phyloP scores from a whole-genome alignment of 495 filamentous ascomycete genomes.

The Penicillium pulvis region DNA sequence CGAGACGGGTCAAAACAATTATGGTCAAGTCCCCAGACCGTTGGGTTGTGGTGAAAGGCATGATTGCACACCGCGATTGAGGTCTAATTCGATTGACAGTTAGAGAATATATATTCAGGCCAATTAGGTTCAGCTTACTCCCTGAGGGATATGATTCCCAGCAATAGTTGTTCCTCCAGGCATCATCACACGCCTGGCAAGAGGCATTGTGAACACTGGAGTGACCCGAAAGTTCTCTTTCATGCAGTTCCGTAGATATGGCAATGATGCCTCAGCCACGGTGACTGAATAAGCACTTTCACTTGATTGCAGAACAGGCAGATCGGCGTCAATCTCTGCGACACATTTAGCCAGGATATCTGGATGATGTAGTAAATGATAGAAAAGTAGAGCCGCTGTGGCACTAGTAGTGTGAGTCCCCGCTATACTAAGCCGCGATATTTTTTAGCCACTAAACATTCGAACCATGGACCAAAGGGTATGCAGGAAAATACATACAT shows the following conservation, averaged over 20 bases:
- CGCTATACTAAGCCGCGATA: slow-evolving; percentile 7
- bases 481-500: too few species aligned
- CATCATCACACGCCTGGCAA: slow-evolving; percentile 11
- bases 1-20: slow-evolving; percentile 15
- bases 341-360: slow-evolving; percentile 9
- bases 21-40: slow-evolving; percentile 12
- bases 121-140: neutral
- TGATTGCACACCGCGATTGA: slow-evolving; percentile 19
- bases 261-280: slow-evolving; percentile 6
- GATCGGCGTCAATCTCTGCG: slow-evolving; percentile 10
- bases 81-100: neutral
- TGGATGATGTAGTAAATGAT: slow-evolving; percentile 12
- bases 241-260: slow-evolving; percentile 15
- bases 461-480: too few species aligned
- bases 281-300: slow-evolving; percentile 14
- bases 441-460: too few species aligned
- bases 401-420: slow-evolving; percentile 18
- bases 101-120: neutral
- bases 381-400: slow-evolving; percentile 12
- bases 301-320: slow-evolving; percentile 2
- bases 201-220: slow-evolving; percentile 17
- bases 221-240: slow-evolving; percentile 18
- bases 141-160: slow-evolving; percentile 12
- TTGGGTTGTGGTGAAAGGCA: slow-evolving; percentile 20
- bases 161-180: slow-evolving; percentile 10